Conservation (phyloP, 306 rosid genomes). For the Vigna trinervia region DNA sequence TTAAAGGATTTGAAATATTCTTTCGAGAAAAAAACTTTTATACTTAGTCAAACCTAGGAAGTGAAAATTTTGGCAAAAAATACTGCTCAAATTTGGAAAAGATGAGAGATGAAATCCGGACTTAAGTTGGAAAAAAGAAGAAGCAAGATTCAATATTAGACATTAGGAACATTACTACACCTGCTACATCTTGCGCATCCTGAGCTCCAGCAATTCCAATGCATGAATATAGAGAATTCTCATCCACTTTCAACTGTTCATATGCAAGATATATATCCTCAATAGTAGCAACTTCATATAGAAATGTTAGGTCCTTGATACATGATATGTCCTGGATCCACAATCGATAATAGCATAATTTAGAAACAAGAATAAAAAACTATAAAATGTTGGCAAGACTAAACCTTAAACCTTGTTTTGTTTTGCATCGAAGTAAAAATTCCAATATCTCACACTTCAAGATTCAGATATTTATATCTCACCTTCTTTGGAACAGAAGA, state of each 20-base stretch:
- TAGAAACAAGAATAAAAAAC: conserved; percentile 23
- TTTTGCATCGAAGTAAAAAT: conserved; percentile 27
- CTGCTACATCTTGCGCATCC: conserved; percentile 65
- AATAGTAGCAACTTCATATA: conserved; percentile 81
- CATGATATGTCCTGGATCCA: conserved; percentile 91
- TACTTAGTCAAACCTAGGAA: conserved; percentile 29
- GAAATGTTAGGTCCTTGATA: conserved; percentile 80
- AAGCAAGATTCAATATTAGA: conserved; percentile 33
- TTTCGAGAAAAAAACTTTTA: conserved; percentile 8
- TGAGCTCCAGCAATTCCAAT: conserved; percentile 94
- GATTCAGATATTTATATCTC: conserved; percentile 44
- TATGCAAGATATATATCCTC: conserved; percentile 87
- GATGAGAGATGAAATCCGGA: not conserved
- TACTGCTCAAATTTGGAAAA: conserved; percentile 32
- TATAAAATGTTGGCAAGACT: conserved; percentile 22
- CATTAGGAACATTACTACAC: conserved; percentile 44
- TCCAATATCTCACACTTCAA: conserved; percentile 17
- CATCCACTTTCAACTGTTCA: conserved; percentile 89
- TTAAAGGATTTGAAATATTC: not conserved
- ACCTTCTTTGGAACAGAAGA: conserved; percentile 98
- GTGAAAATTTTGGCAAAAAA: conserved; percentile 20
- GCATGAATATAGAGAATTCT: conserved; percentile 80
- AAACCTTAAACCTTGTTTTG: conserved; percentile 20
- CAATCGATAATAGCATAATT: conserved; percentile 36
- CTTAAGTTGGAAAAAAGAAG: conserved; percentile 33